These are phyloP conservation scores for Chrysosporium keratinophilum DNA, from an alignment of 2,329 filamentous ascomycete species.

Conservation along the genomic window DNA sequence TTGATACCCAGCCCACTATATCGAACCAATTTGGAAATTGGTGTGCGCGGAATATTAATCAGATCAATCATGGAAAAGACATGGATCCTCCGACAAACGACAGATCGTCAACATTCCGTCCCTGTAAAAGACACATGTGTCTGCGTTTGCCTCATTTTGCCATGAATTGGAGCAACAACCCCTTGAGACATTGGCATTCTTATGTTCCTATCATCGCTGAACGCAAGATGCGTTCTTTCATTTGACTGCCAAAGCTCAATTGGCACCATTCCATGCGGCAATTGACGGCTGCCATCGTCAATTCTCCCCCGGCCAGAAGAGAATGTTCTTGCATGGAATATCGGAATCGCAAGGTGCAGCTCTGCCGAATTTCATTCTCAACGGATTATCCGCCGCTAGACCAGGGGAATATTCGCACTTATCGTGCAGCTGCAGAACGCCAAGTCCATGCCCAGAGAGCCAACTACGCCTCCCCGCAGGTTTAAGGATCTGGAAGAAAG, in stretches of 20 bases:
- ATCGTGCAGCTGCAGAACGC: slow-evolving; percentile 1
- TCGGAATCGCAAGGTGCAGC: not conserved
- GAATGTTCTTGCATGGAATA: not conserved
- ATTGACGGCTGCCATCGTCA: slow-evolving; percentile 5
- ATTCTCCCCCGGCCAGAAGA: not conserved
- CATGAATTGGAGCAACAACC: too few relatives aligned
- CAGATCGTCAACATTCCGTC: too few relatives aligned
- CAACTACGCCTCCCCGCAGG: not conserved
- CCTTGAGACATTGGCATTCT: too few relatives aligned
- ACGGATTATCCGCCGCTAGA: slow-evolving; percentile 1
- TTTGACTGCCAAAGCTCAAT: not conserved
- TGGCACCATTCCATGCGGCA: not conserved
- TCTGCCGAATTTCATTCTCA: slow-evolving; percentile 1
- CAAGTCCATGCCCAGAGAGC: not conserved
- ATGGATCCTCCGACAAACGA: too few relatives aligned
- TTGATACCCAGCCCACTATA: too few relatives aligned
- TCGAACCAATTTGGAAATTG: too few relatives aligned
- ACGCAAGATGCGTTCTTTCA: not conserved
- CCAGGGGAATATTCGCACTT: not conserved
- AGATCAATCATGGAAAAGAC: too few relatives aligned
- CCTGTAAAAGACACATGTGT: too few relatives aligned
- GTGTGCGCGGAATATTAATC: too few relatives aligned
- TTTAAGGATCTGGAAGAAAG: not conserved
- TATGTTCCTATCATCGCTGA: too few relatives aligned
- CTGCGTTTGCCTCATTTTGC: too few relatives aligned